Evolutionary conservation across 495 filamentous ascomycete species (phyloP).

Genomic region (Gamarada debralockiae): DNA sequence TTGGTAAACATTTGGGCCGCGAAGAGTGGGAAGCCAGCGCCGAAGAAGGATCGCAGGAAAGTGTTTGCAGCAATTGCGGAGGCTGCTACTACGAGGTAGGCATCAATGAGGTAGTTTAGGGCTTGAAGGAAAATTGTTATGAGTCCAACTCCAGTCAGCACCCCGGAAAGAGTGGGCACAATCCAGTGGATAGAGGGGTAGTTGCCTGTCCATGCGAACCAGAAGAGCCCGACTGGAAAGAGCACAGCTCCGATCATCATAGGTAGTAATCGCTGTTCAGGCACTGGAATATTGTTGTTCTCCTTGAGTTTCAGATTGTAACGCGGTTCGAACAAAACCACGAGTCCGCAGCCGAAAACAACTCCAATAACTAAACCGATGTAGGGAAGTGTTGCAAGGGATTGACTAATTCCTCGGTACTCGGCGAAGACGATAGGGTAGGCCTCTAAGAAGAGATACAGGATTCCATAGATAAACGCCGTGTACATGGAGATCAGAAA

Average conservation of each 20-base stretch:
- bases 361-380: conserved; percentile 28
- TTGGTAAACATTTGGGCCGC: conserved; percentile 55
- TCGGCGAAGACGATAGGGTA: conserved; percentile 70
- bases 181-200: conserved; percentile 53
- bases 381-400: conserved; percentile 17
- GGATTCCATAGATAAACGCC: conserved; percentile 46
- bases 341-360: conserved; percentile 60
- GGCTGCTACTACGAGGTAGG: conserved; percentile 58
- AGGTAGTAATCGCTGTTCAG: conserved; percentile 69
- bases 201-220: conserved; percentile 76
- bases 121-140: background rate
- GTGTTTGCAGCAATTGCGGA: conserved; percentile 67
- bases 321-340: conserved; percentile 61
- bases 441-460: conserved; percentile 48
- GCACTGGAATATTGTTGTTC: conserved; percentile 62
- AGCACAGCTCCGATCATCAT: conserved; percentile 81
- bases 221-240: conserved; percentile 40
- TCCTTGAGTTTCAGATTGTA: conserved; percentile 57
- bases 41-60: conserved; percentile 59
- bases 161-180: conserved; percentile 63
- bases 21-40: conserved; percentile 62
- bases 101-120: conserved; percentile 53
- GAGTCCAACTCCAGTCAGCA: conserved; percentile 74
- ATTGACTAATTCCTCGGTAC: background rate
- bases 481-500: conserved; percentile 61